Evolutionary conservation across 2,329 filamentous ascomycete species (phyloP), one percentile per base, ranked within the genome.

Genomic region (Phaeosphaeria sp.): DNA sequence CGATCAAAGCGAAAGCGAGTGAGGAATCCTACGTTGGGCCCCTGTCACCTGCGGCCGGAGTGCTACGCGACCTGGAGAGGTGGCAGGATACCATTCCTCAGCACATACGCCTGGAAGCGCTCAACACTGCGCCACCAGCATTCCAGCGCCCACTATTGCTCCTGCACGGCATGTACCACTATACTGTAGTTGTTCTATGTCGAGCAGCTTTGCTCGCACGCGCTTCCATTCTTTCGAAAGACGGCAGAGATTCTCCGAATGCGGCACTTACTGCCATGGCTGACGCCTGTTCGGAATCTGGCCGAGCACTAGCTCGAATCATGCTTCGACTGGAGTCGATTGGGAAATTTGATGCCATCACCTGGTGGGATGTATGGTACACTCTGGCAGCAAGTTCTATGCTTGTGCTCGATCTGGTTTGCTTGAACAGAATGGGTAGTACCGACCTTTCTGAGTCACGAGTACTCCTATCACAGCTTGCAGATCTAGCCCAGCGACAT

Each of bases 301-400:
- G 78, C 2, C 73, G 74, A 36, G 60, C 64, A 0, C 59, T 77
- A 9, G 70, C 74, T 25, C 69, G 66, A 13, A 68, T 77, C 25
- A 56, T 81, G 3, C 64, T 76, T 18, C 71, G 74, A 48, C 68
- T 80, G 0, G 77, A 77, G n/a, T 51, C 68, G 2, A 70, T 76
- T 42, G 68, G 69, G 5, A 75, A 74, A 42, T 78, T 80, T 49
- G 76, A 81, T 57, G 64, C 74, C n/a, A 71, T 77, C 17, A 75
- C 74, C 1, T 78, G 76, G 74, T 78, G 74, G 65, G 79, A 81
- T 49, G 64, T 77, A 4, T 81, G 77, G 71, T 80, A 77, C 43
- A 64, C 75, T 2, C 72, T 80, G 43, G 64, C 76, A 17, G 73
- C 77, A 1, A 73, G 72, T 44, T 74, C 79, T 8, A 66, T 75